Evolutionary conservation across 768 basidiomycete species (phyloP).

Genomic region (Pleurotus ostreatus): DNA sequence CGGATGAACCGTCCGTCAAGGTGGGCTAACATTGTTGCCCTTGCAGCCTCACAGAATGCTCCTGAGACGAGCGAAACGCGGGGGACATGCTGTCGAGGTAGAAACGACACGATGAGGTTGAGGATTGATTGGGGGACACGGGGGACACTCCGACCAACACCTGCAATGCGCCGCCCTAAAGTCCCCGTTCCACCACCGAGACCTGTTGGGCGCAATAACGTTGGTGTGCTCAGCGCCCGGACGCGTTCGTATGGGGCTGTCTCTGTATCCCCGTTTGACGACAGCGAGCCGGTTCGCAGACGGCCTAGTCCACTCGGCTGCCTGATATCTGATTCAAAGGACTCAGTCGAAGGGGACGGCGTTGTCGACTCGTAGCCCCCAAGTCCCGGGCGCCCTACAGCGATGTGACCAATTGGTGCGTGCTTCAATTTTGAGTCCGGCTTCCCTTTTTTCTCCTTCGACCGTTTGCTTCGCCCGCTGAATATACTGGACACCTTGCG

Average conservation of each 20-base stretch:
- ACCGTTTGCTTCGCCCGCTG: constrained; percentile 13
- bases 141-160: background rate
- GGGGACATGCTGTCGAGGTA: constrained; percentile 26
- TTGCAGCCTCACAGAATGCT: constrained; percentile 28
- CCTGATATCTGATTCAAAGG: constrained; percentile 7
- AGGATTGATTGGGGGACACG: background rate
- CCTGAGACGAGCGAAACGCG: constrained; percentile 27
- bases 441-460: background rate
- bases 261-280: background rate
- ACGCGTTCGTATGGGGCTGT: constrained; percentile 1
- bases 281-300: constrained; percentile 3
- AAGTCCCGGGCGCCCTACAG: background rate
- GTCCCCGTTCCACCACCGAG: background rate
- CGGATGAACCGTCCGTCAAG: constrained; percentile 31
- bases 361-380: background rate
- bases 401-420: constrained; percentile 6
- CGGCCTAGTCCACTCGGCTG: constrained; percentile 6
- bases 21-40: constrained; percentile 25
- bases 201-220: background rate
- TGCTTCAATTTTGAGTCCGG: background rate
- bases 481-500: constrained; percentile 22
- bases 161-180: background rate
- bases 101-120: constrained; percentile 15
- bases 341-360: constrained; percentile 5
- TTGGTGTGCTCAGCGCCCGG: constrained; percentile 1